phyloP scores from a whole-genome alignment of 306 rosid genomes.

The Prunus mira region DNA sequence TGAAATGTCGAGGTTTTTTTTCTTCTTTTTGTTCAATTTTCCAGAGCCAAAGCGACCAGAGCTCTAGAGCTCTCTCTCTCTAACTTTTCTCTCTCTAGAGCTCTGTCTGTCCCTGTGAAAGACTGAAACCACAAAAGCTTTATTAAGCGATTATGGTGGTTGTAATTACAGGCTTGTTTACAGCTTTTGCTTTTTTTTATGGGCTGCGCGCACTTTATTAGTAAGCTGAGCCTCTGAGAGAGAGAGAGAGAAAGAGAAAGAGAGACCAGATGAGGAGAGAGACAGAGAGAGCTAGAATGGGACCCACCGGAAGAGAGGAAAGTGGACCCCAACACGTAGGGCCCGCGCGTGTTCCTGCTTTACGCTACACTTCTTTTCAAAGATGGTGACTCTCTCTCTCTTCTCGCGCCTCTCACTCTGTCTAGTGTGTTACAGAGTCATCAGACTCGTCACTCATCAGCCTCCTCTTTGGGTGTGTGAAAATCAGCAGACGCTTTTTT shows the following conservation, averaged over 20 bases:
- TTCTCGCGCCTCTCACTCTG: not conserved
- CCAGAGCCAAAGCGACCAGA: slow-evolving; percentile 7
- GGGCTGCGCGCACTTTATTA: slow-evolving; percentile 40
- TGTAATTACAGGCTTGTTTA: not conserved
- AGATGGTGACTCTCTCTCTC: slow-evolving; percentile 29
- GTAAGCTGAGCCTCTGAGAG: not conserved
- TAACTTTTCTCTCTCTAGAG: not conserved
- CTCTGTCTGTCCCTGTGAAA: not conserved
- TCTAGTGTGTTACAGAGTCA: not conserved
- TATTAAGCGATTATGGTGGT: not conserved
- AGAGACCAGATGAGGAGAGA: not conserved
- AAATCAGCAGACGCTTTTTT: not conserved
- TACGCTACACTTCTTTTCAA: slow-evolving; percentile 49
- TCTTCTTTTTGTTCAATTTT: not conserved
- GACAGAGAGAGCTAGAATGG: not conserved
- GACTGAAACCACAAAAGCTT: not conserved
- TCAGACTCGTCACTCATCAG: not conserved
- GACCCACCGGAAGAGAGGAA: not conserved
- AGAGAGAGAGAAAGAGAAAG: not conserved
- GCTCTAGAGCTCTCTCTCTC: not conserved
- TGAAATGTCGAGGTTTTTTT: slow-evolving; percentile 5
- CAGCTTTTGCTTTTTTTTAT: slow-evolving; percentile 15
- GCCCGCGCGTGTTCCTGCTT: slow-evolving; percentile 58
- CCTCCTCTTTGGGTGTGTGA: too few species aligned
- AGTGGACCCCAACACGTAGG: slow-evolving; percentile 28